Evolutionary conservation across 2,329 filamentous ascomycete species (phyloP).

Genomic region (Herpotrichia juniperi): DNA sequence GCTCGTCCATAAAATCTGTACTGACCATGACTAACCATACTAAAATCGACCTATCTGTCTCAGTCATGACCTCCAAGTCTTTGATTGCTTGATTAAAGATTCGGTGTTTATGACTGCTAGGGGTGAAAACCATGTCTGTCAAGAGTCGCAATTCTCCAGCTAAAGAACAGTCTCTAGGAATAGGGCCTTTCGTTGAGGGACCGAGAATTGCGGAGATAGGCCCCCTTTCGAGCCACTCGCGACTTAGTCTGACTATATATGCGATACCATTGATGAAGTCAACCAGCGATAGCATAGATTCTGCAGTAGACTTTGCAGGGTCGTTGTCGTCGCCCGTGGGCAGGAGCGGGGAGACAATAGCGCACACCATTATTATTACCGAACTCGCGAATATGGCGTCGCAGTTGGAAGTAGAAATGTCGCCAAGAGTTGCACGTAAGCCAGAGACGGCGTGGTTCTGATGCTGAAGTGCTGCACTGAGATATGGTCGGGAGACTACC

Average conservation of each 20-base stretch:
- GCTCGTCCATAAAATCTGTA: slow-evolving; percentile 12
- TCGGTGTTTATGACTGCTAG: neutral
- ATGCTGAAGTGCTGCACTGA: slow-evolving; percentile 1
- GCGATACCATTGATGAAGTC: slow-evolving; percentile 17
- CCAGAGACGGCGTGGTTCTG: neutral
- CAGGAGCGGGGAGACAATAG: slow-evolving; percentile 3
- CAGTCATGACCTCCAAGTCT: neutral
- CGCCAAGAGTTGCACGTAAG: neutral
- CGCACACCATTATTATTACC: neutral
- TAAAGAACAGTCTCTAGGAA: slow-evolving; percentile 6
- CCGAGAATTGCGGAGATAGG: slow-evolving; percentile 10
- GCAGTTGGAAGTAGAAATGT: neutral
- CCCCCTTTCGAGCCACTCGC: slow-evolving; percentile 14
- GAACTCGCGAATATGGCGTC: neutral
- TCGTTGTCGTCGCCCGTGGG: neutral
- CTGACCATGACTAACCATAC: neutral
- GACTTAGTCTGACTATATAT: slow-evolving; percentile 10
- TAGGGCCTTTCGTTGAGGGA: slow-evolving; percentile 5
- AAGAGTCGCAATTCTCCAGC: slow-evolving; percentile 7
- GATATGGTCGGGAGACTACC: neutral
- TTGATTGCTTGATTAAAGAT: neutral
- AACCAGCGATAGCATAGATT: slow-evolving; percentile 12
- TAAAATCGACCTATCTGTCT: neutral
- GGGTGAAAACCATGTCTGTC: neutral
- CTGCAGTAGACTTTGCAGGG: neutral